A percentile compares a stretch with the other conserved stretches of the same genome.
Conservation (phyloP, 768 basidiomycete genomes). For the Rhodotorula toruloides region DNA sequence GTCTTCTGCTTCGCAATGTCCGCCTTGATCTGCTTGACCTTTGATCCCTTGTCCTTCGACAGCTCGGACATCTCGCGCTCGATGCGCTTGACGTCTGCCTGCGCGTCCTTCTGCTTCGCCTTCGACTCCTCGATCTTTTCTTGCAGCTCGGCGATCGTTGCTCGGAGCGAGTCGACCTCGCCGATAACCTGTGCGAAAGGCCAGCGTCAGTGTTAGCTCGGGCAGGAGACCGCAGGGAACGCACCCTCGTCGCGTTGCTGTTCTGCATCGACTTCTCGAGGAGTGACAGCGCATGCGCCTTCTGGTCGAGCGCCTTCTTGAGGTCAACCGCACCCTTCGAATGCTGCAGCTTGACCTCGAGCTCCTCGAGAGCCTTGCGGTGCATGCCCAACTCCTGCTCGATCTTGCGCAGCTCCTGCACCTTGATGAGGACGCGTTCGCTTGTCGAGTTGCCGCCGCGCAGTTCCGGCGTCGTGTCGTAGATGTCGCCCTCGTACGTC, state of each 20-base stretch:
- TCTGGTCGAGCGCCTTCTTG: constrained; percentile 73
- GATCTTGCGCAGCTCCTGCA: constrained; percentile 70
- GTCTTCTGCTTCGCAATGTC: constrained; percentile 76
- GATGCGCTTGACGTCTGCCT: constrained; percentile 73
- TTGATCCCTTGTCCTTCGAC: constrained; percentile 97
- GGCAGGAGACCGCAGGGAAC: constrained; percentile 38
- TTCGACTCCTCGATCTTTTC: constrained; percentile 60
- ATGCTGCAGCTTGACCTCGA: constrained; percentile 58
- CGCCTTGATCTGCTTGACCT: constrained; percentile 83
- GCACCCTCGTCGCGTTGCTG: constrained; percentile 81
- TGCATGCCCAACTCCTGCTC: constrained; percentile 60
- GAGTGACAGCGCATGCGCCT: constrained; percentile 75
- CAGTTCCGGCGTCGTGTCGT: constrained; percentile 90
- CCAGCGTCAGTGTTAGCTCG: not conserved
- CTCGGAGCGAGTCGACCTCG: constrained; percentile 69
- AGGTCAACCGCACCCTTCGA: constrained; percentile 49
- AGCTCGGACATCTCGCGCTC: constrained; percentile 98
- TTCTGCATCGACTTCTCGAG: constrained; percentile 78
- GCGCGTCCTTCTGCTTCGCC: constrained; percentile 68
- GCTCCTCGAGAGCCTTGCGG: constrained; percentile 50
- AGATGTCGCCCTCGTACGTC: constrained; percentile 89
- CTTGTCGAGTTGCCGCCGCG: constrained; percentile 83
- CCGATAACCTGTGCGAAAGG: constrained; percentile 60
- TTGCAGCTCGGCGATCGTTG: constrained; percentile 59
- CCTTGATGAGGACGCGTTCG: constrained; percentile 60